A percentile compares a stretch with the other conserved stretches of the same genome.
phyloP scores from a whole-genome alignment of 176 grass and related monocot genomes.

The Elymus sibiricus region DNA sequence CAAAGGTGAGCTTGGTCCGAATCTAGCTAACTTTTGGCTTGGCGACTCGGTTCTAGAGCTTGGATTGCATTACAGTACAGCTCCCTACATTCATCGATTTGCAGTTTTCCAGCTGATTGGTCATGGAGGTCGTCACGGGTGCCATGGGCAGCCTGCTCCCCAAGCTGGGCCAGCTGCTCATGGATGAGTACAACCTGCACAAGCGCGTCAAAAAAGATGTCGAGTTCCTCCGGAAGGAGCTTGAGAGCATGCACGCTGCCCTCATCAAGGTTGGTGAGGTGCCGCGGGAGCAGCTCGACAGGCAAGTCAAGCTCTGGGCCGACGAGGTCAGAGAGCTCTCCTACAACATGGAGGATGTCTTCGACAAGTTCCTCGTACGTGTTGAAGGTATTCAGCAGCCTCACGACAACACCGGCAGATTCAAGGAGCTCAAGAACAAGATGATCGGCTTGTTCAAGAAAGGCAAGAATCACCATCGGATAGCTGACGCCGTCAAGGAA shows the following conservation, averaged over 20 bases:
- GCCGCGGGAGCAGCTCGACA: not conserved
- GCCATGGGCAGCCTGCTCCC: not conserved
- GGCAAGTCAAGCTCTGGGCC: not conserved
- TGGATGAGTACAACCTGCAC: not conserved
- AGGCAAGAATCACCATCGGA: not conserved
- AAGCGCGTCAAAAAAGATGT: not conserved
- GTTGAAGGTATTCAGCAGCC: not conserved
- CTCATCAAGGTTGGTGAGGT: not conserved
- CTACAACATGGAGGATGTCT: not conserved
- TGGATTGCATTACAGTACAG: too few species aligned
- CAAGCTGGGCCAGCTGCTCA: not conserved
- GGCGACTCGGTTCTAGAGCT: too few species aligned
- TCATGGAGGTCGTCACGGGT: not conserved
- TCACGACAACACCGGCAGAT: rapidly evolving
- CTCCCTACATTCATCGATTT: too few species aligned
- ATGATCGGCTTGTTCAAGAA: not conserved
- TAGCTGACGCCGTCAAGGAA: not conserved
- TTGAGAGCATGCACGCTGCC: not conserved
- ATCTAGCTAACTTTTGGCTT: too few species aligned
- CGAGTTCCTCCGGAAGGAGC: not conserved
- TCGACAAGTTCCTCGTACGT: not conserved
- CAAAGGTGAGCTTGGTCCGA: too few species aligned
- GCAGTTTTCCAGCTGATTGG: too few species aligned
- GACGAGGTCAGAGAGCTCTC: not conserved
- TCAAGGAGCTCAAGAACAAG: not conserved